Conservation (phyloP, 352 stramenopile species). For the Globisporangium cylindrosporum region DNA sequence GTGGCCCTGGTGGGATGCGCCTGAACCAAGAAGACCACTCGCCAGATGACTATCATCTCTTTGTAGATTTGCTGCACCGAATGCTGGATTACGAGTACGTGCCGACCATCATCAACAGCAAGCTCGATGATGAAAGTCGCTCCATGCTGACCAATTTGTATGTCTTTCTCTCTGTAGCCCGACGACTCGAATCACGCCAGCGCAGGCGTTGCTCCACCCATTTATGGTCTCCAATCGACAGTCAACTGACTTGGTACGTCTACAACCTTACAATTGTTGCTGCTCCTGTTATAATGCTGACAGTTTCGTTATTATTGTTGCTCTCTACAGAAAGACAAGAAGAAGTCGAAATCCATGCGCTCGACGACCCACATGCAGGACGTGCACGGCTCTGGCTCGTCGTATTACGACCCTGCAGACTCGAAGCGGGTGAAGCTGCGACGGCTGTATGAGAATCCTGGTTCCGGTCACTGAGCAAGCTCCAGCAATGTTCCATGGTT, state of each 20-base stretch:
- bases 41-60: conserved; percentile 86
- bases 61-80: conserved; percentile 92
- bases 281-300: neutral
- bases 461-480: conserved; percentile 34
- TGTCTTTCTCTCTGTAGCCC: conserved; percentile 41
- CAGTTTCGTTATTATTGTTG: neutral
- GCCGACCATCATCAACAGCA: neutral
- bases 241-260: conserved; percentile 33
- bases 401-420: conserved; percentile 11
- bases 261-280: neutral
- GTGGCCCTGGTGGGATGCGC: conserved; percentile 35
- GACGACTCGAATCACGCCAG: conserved; percentile 86
- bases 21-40: conserved; percentile 68
- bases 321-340: conserved; percentile 29
- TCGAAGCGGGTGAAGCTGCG: conserved; percentile 43
- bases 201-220: conserved; percentile 91
- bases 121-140: neutral
- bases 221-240: conserved; percentile 78
- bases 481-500: neutral
- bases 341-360: conserved; percentile 51
- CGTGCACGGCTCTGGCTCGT: conserved; percentile 8
- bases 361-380: conserved; percentile 41
- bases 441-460: conserved; percentile 40
- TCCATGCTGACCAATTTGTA: neutral
- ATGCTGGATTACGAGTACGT: conserved; percentile 96